A percentile compares a stretch with the other conserved stretches of the same genome.
Evolutionary conservation across 2,329 filamentous ascomycete genomes (phyloP).

Genomic region (Diaporthe aspalathi): DNA sequence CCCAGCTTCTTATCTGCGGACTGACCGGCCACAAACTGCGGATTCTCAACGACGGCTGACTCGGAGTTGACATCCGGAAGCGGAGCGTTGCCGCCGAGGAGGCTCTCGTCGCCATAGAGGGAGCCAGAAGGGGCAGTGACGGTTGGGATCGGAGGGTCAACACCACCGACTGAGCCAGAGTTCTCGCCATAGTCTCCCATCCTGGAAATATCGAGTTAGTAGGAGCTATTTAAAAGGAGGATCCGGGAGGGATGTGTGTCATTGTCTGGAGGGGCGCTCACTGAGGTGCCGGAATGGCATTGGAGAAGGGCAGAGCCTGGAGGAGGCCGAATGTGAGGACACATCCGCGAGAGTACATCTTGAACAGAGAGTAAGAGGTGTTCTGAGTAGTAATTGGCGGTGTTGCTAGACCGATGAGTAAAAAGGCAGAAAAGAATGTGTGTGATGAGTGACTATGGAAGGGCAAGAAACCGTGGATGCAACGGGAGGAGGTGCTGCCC

Average conservation of each 20-base stretch:
- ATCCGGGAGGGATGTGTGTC: fast-evolving
- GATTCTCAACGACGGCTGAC: slow-evolving; percentile 52
- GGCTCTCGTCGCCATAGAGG: slow-evolving; percentile 52
- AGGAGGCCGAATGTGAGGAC: slow-evolving; percentile 29
- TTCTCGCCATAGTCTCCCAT: slow-evolving; percentile 57
- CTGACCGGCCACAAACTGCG: slow-evolving; percentile 61
- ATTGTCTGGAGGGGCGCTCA: neutral
- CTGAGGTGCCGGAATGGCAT: slow-evolving; percentile 34
- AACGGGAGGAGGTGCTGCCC: neutral
- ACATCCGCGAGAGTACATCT: slow-evolving; percentile 24
- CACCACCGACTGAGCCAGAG: slow-evolving; percentile 54
- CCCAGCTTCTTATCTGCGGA: slow-evolving; percentile 62
- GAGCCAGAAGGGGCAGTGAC: slow-evolving; percentile 53
- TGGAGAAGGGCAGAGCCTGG: slow-evolving; percentile 29
- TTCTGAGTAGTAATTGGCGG: neutral
- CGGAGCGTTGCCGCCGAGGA: slow-evolving; percentile 55
- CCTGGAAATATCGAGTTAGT: slow-evolving; percentile 40
- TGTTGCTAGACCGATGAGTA: neutral
- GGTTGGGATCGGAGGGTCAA: slow-evolving; percentile 52
- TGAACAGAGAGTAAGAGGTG: neutral
- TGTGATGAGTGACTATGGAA: slow-evolving; percentile 2
- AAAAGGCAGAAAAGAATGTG: slow-evolving; percentile 17
- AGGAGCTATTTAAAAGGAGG: neutral
- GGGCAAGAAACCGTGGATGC: neutral
- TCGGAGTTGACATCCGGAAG: slow-evolving; percentile 49